These are phyloP conservation scores for Podaxis rugospora DNA, from an alignment of 768 basidiomycete genomes.

Conservation along the genomic window DNA sequence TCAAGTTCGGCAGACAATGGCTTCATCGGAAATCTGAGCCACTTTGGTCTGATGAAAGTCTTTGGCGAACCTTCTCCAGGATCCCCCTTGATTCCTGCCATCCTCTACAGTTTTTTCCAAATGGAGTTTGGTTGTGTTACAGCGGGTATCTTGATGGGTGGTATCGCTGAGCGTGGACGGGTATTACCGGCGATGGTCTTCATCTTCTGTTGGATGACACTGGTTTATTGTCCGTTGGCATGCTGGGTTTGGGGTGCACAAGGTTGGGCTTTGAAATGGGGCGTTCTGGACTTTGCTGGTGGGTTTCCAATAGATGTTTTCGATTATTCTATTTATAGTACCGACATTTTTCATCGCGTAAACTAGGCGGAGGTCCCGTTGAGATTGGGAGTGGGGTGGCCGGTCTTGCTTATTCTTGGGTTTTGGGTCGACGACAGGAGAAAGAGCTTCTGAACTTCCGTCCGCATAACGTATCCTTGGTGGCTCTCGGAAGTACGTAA, in stretches of 20 bases:
- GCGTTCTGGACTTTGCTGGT: constrained; percentile 87
- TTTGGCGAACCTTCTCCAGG: constrained; percentile 71
- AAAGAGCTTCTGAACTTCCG: constrained; percentile 74
- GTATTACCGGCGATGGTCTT: constrained; percentile 80
- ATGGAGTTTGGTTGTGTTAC: constrained; percentile 86
- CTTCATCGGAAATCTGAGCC: constrained; percentile 73
- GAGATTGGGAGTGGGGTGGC: constrained; percentile 84
- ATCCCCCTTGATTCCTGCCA: constrained; percentile 73
- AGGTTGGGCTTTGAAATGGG: constrained; percentile 85
- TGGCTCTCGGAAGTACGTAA: constrained; percentile 65
- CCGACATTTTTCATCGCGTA: background rate
- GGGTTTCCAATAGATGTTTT: constrained; percentile 17
- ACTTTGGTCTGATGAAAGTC: constrained; percentile 75
- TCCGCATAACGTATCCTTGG: constrained; percentile 83
- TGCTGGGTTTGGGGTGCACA: constrained; percentile 79
- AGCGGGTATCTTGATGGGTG: constrained; percentile 70
- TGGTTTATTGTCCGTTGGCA: constrained; percentile 86
- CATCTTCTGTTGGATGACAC: constrained; percentile 78
- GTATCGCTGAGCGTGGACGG: constrained; percentile 83
- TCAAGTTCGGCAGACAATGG: constrained; percentile 71
- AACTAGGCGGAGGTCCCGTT: constrained; percentile 76
- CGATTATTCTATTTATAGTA: constrained; percentile 9
- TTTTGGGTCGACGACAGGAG: constrained; percentile 77
- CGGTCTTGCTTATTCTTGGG: constrained; percentile 83
- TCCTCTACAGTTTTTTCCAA: constrained; percentile 84